phyloP scores from a whole-genome alignment of 768 basidiomycete genomes.

The Podaxis mareebaensis region DNA sequence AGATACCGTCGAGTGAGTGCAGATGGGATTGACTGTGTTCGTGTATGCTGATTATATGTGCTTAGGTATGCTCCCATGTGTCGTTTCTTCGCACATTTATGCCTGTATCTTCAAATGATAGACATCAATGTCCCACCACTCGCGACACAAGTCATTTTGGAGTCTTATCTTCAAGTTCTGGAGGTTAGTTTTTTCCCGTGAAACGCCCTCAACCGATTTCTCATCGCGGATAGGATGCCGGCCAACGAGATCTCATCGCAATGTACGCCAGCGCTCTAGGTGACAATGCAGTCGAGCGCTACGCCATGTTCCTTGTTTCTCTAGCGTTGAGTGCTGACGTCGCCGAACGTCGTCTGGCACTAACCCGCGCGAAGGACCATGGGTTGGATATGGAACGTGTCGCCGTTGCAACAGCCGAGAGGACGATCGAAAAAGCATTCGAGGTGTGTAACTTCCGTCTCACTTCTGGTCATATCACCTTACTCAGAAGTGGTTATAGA shows the following conservation, averaged over 20 bases:
- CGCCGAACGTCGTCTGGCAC: constrained; percentile 64
- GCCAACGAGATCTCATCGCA: constrained; percentile 84
- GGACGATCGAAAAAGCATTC: constrained; percentile 72
- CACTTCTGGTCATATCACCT: constrained; percentile 7
- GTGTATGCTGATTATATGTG: not conserved
- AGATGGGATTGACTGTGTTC: not conserved
- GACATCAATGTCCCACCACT: constrained; percentile 70
- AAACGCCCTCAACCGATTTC: not conserved
- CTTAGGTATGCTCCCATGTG: constrained; percentile 38
- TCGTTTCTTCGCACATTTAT: constrained; percentile 93
- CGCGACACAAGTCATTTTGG: constrained; percentile 79
- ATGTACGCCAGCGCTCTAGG: constrained; percentile 92
- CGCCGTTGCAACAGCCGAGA: constrained; percentile 77
- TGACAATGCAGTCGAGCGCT: constrained; percentile 88
- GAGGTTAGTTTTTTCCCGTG: constrained; percentile 51
- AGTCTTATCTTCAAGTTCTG: constrained; percentile 85
- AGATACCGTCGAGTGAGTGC: constrained; percentile 56
- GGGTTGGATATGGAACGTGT: constrained; percentile 83
- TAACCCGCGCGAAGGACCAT: constrained; percentile 79
- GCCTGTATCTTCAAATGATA: constrained; percentile 85
- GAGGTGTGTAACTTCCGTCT: constrained; percentile 37
- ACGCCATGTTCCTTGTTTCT: constrained; percentile 86
- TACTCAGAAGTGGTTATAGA: constrained; percentile 30
- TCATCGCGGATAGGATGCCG: constrained; percentile 52
- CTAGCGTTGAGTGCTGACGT: constrained; percentile 65